These are phyloP conservation scores for Schrenkiella parvula DNA, from an alignment of 345 rosid species.

Conservation along the genomic window DNA sequence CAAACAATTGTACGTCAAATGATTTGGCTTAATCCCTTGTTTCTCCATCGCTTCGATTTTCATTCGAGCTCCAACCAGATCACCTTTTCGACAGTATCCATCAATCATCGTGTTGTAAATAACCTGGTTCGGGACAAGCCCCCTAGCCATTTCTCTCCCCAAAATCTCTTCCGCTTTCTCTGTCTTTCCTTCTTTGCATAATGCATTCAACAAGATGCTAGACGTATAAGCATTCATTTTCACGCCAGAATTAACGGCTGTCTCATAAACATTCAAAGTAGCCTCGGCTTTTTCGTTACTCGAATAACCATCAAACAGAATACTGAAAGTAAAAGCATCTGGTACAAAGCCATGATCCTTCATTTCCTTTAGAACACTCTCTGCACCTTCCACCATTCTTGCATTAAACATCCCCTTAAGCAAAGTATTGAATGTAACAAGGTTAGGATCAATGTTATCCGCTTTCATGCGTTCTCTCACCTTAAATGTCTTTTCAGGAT, in stretches of 20 bases:
- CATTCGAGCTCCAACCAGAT: slow-evolving; percentile 44
- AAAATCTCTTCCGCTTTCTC: slow-evolving; percentile 64
- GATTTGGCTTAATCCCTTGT: slow-evolving; percentile 50
- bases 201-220: slow-evolving; percentile 53
- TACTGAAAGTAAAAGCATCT: slow-evolving; percentile 58
- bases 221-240: slow-evolving; percentile 49
- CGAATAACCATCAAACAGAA: slow-evolving; percentile 51
- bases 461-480: slow-evolving; percentile 54
- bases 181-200: slow-evolving; percentile 59
- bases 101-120: slow-evolving; percentile 57
- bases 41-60: slow-evolving; percentile 55
- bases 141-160: slow-evolving; percentile 41
- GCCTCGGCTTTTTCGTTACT: slow-evolving; percentile 39
- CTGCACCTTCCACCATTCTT: slow-evolving; percentile 55
- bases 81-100: slow-evolving; percentile 59
- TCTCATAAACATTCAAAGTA: slow-evolving; percentile 49
- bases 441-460: slow-evolving; percentile 47
- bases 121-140: slow-evolving; percentile 49
- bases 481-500: slow-evolving; percentile 39
- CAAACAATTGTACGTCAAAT: slow-evolving; percentile 59
- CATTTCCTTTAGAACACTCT: slow-evolving; percentile 56
- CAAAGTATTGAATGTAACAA: slow-evolving; percentile 68
- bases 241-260: slow-evolving; percentile 39
- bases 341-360: slow-evolving; percentile 53
- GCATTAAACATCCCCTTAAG: slow-evolving; percentile 58